A percentile compares a stretch with the other conserved stretches of the same genome.
phyloP scores from a whole-genome alignment of 768 basidiomycete species.

The Kwoniella mangroviensis region DNA sequence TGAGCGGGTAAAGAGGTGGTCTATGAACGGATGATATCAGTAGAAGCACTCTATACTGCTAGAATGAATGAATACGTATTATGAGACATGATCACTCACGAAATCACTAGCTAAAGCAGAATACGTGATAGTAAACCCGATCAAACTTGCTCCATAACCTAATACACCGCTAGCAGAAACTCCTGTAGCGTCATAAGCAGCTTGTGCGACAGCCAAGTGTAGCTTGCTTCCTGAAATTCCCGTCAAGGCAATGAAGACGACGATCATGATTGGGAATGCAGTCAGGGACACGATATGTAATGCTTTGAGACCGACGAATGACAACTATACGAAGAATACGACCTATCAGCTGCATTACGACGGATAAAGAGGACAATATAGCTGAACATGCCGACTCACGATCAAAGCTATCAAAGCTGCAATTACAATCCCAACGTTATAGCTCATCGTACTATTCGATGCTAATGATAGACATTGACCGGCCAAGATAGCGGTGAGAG shows the following conservation, averaged over 20 bases:
- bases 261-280: constrained; percentile 53
- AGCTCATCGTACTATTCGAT: constrained; percentile 63
- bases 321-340: constrained; percentile 35
- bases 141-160: constrained; percentile 54
- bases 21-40: constrained; percentile 18
- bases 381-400: constrained; percentile 30
- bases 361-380: too few relatives aligned
- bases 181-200: constrained; percentile 23
- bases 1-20: constrained; percentile 52
- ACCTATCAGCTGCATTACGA: too few relatives aligned
- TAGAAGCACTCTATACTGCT: too few relatives aligned
- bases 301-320: constrained; percentile 54
- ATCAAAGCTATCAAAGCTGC: constrained; percentile 54
- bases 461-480: constrained; percentile 70
- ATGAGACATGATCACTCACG: constrained; percentile 31
- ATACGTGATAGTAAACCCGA: constrained; percentile 56
- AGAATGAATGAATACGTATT: background rate
- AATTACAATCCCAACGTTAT: constrained; percentile 62
- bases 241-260: constrained; percentile 52
- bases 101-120: constrained; percentile 54
- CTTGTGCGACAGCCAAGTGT: constrained; percentile 32
- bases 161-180: constrained; percentile 47
- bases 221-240: constrained; percentile 47
- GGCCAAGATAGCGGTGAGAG: constrained; percentile 71
- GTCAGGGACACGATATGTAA: constrained; percentile 53